Base-by-base conservation (phyloP, 495 filamentous ascomycete species). In the Penicillium parvum region DNA sequence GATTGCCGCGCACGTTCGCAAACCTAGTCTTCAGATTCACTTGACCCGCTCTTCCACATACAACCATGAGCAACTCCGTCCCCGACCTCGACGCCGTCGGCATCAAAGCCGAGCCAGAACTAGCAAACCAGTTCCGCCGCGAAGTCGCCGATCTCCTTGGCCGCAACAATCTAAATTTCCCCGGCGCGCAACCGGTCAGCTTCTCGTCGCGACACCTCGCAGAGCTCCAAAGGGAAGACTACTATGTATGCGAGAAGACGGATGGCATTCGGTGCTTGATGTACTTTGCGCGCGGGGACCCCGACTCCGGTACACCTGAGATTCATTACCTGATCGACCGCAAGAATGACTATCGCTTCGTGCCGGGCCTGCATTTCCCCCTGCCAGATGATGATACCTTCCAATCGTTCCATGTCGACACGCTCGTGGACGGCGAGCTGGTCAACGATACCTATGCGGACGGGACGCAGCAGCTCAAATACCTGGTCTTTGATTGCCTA, bases 181-280 rank as follows among this genome's bases (percentile, higher is more conserved):
- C 92, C 3, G 92, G 92, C 50, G 91, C 92, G 34, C 92, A 98
- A 64, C 92, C 92, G 9, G 89, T 98, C 40, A 90, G 85, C 55
- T 97, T 98, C 60, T 75, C 85, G 34, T 66, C 81, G 16, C 71
- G 76, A 44, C 92, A 98, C 58, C 59, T 96, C 4, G 63, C 78
- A 2, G 90, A 90, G 66, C 72, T 98, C 7, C 79, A 82, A 26
- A 75, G 73, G 27, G 70, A 82, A 39, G 92, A 97, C 63, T 98
- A 96, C 68, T 97, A 87, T 58, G 86, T 98, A 50, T 96, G 92
- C 72, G 92, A 98, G 67, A 98, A 98, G 66, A 95, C 91, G 0
- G 92, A 98, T 58, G 92, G 92, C 25, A 88, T 97, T 53, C 82
- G 92, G 29, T 96, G 90, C 61, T 77, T 98, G 15, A 81, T 98